Percentiles rank a stretch among this genome's conserved stretches.
phyloP scores from a whole-genome alignment of 257 asterid genomes.

The Linaria vulgaris region DNA sequence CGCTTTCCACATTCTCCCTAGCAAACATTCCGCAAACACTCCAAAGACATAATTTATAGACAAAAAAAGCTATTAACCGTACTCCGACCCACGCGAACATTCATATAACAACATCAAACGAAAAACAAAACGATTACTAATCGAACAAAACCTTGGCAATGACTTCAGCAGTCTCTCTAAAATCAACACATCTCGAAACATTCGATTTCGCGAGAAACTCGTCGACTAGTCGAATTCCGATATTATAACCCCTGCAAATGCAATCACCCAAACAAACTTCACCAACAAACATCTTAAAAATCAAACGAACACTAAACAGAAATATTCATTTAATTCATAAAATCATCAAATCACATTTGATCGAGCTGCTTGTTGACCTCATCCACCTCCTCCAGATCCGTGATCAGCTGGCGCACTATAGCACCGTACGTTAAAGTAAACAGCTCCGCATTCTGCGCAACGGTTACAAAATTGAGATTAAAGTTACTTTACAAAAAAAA shows the following conservation, averaged over 20 bases:
- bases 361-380: conserved; percentile 98
- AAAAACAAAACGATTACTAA: not conserved
- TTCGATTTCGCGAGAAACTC: conserved; percentile 92
- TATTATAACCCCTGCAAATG: conserved; percentile 82
- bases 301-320: not conserved
- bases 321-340: too few relatives aligned
- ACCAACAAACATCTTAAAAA: not conserved
- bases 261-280: too few relatives aligned
- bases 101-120: conserved; percentile 18
- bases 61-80: too few relatives aligned
- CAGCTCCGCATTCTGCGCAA: conserved; percentile 87
- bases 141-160: conserved; percentile 78
- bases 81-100: too few relatives aligned
- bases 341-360: conserved; percentile 57
- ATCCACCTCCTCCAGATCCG: conserved; percentile 98
- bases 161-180: conserved; percentile 95
- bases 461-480: too few relatives aligned
- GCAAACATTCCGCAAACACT: too few relatives aligned
- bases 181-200: conserved; percentile 87
- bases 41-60: too few relatives aligned
- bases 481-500: not conserved
- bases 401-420: conserved; percentile 85
- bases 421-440: conserved; percentile 94
- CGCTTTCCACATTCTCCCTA: too few relatives aligned
- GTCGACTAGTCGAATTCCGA: conserved; percentile 81